These are phyloP conservation scores for Austroboletus eburneus DNA, from an alignment of 768 basidiomycete species.

Conservation along the genomic window DNA sequence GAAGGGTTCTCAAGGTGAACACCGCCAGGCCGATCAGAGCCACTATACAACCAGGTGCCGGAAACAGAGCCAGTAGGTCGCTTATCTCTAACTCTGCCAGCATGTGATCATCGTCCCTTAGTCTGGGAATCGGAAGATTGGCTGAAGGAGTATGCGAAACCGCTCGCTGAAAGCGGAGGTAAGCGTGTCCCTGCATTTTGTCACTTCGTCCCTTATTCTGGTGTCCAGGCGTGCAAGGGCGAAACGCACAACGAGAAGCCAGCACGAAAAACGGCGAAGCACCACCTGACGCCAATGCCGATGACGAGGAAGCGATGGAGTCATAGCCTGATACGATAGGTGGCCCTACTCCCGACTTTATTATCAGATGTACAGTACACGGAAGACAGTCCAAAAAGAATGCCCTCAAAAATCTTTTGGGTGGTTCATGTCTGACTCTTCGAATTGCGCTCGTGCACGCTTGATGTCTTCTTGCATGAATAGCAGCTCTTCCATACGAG, in stretches of 20 bases:
- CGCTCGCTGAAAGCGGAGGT: slow-evolving; percentile 74
- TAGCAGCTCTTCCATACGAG: slow-evolving; percentile 85
- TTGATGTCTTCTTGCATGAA: slow-evolving; percentile 96
- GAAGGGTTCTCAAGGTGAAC: slow-evolving; percentile 76
- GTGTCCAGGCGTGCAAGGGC: slow-evolving; percentile 50
- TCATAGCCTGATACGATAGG: no score
- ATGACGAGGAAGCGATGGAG: slow-evolving; percentile 59
- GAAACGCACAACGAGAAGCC: slow-evolving; percentile 31
- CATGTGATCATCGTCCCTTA: slow-evolving; percentile 27
- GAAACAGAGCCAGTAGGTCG: slow-evolving; percentile 72
- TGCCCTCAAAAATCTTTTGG: slow-evolving; percentile 41
- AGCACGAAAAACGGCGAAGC: slow-evolving; percentile 23
- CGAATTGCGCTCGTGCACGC: slow-evolving; percentile 77
- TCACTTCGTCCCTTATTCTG: slow-evolving; percentile 2
- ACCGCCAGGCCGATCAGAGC: slow-evolving; percentile 80
- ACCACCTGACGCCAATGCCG: slow-evolving; percentile 29
- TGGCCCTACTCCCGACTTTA: no score
- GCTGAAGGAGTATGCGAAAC: slow-evolving; percentile 78
- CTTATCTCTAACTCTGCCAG: slow-evolving; percentile 1
- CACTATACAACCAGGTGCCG: slow-evolving; percentile 53
- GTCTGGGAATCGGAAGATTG: slow-evolving; percentile 98
- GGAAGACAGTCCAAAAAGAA: no score
- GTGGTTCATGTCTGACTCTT: slow-evolving; percentile 47
- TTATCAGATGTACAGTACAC: no score
- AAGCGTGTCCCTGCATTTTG: slow-evolving; percentile 13